Conservation (phyloP, 768 basidiomycete genomes). For the Leccinum ochraceum region DNA sequence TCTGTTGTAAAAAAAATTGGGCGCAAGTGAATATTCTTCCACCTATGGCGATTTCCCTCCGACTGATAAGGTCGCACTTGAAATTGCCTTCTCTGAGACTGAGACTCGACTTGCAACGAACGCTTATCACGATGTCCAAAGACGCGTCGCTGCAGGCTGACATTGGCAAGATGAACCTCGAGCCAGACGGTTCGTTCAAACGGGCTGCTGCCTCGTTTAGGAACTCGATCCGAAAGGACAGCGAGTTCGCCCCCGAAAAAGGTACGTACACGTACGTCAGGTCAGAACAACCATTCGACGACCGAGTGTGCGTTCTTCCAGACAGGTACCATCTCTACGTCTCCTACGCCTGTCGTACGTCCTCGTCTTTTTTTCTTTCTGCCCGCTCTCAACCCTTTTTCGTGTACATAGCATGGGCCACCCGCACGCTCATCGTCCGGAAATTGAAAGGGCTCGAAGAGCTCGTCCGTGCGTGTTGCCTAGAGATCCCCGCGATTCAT, state of each 20-base stretch:
- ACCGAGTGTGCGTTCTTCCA: slow-evolving; percentile 28
- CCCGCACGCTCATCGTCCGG: slow-evolving; percentile 83
- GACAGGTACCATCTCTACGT: slow-evolving; percentile 93
- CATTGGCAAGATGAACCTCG: slow-evolving; percentile 54
- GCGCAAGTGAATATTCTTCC: slow-evolving; percentile 14
- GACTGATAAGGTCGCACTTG: slow-evolving; percentile 8
- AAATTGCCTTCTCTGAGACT: background rate
- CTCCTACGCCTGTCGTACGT: slow-evolving; percentile 80
- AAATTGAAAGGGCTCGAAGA: slow-evolving; percentile 92
- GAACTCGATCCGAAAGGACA: slow-evolving; percentile 53
- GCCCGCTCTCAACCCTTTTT: background rate
- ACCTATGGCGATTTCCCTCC: slow-evolving; percentile 15
- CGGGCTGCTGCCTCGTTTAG: slow-evolving; percentile 55
- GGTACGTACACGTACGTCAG: slow-evolving; percentile 44
- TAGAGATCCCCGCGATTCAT: background rate
- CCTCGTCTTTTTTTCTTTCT: too few relatives aligned
- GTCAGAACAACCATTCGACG: too few relatives aligned
- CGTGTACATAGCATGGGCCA: slow-evolving; percentile 77
- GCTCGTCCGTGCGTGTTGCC: slow-evolving; percentile 61
- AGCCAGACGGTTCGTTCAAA: slow-evolving; percentile 68
- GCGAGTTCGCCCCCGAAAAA: slow-evolving; percentile 71
- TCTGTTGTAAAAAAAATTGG: background rate
- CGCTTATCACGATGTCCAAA: slow-evolving; percentile 27
- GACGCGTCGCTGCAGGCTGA: slow-evolving; percentile 46
- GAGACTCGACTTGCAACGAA: background rate